Conservation (phyloP, 2,329 filamentous ascomycete genomes). For the Talaromyces albobiverticillius region DNA sequence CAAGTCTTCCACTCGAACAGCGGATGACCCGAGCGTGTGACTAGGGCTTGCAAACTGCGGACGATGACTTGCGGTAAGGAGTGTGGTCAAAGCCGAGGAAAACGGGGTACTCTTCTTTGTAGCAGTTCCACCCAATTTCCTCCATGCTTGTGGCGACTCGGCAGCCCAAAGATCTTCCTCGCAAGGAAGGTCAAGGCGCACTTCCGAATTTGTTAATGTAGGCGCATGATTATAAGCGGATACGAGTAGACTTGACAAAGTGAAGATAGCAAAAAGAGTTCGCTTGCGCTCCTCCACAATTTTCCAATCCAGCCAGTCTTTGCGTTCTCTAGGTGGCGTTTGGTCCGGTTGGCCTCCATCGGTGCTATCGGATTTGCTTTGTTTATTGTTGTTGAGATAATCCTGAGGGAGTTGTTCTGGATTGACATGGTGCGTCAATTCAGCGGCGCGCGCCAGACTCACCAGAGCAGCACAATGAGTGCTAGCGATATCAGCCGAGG, state of each 20-base stretch:
- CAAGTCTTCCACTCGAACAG: constrained; percentile 47
- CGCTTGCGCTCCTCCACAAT: constrained; percentile 84
- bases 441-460: constrained; percentile 85
- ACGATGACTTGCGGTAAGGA: constrained; percentile 74
- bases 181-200: constrained; percentile 82
- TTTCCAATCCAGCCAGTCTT: constrained; percentile 88
- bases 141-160: constrained; percentile 78
- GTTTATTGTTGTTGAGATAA: constrained; percentile 44
- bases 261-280: constrained; percentile 87
- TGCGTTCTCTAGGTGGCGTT: constrained; percentile 32
- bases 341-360: constrained; percentile 30
- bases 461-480: constrained; percentile 90
- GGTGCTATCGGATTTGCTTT: constrained; percentile 25
- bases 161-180: constrained; percentile 89
- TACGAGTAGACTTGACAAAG: constrained; percentile 84
- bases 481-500: constrained; percentile 83
- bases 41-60: constrained; percentile 45
- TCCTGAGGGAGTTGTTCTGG: constrained; percentile 35
- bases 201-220: constrained; percentile 89
- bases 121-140: constrained; percentile 70
- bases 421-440: constrained; percentile 56
- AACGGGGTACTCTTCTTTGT: constrained; percentile 74
- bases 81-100: constrained; percentile 73
- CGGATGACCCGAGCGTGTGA: constrained; percentile 47
- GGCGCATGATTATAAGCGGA: constrained; percentile 92